Evolutionary conservation across 75 land plant species (phyloP).

Genomic region (Ceratopteris richardii): DNA sequence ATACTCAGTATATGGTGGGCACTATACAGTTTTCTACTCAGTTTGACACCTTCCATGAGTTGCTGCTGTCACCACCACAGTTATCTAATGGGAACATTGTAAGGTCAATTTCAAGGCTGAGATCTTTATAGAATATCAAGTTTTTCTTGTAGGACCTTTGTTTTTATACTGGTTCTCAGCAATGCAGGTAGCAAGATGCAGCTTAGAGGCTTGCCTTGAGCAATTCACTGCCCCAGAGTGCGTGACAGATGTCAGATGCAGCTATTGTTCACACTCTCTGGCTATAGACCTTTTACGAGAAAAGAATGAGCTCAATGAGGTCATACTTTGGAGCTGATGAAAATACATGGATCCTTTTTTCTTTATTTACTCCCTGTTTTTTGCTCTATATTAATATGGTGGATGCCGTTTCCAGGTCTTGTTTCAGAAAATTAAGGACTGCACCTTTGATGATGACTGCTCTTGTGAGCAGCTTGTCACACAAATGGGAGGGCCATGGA

Average conservation of each 20-base stretch:
- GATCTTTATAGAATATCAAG: neutral
- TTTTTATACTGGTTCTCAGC: too few species aligned
- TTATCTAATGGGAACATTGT: constrained; percentile 42
- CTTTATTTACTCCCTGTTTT: neutral
- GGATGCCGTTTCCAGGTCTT: constrained; percentile 18
- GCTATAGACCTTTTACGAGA: constrained; percentile 8
- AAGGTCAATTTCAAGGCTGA: constrained; percentile 18
- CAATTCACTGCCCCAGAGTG: constrained; percentile 30
- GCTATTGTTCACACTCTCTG: constrained; percentile 20
- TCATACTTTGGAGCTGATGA: too few species aligned
- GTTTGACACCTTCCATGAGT: constrained; percentile 51
- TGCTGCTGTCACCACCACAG: constrained; percentile 43
- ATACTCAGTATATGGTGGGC: too few species aligned
- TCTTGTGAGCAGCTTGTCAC: constrained; percentile 38
- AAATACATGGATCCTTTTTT: too few species aligned
- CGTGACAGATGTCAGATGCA: constrained; percentile 26
- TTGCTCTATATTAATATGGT: too few species aligned
- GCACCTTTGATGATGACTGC: constrained; percentile 62
- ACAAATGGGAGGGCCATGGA: constrained; percentile 42
- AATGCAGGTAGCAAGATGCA: constrained; percentile 14
- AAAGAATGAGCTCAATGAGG: too few species aligned
- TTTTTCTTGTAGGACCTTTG: neutral
- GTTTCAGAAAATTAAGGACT: constrained; percentile 31
- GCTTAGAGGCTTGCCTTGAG: constrained; percentile 26
- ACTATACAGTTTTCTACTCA: constrained; percentile 56